Conservation (phyloP, 495 filamentous ascomycete genomes). For the Penicillium desertorum region DNA sequence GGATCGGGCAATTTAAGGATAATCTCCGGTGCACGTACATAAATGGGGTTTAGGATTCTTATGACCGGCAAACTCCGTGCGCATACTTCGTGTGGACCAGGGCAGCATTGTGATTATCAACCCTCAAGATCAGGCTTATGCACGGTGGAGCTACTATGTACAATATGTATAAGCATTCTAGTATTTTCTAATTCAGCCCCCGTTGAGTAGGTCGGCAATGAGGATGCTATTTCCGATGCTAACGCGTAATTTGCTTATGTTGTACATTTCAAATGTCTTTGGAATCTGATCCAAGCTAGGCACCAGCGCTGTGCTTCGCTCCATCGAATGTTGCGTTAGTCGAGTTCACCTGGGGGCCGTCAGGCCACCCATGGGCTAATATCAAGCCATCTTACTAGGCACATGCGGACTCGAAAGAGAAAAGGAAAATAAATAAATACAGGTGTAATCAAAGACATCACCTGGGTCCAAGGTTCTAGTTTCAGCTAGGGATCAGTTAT, state of each 20-base stretch:
- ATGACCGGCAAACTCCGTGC: background rate
- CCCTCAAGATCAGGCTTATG: background rate
- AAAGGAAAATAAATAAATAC: no score
- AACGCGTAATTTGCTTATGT: background rate
- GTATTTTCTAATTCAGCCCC: background rate
- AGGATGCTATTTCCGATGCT: background rate
- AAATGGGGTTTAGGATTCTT: background rate
- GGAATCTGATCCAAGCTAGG: background rate
- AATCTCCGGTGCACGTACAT: background rate
- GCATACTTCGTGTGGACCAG: background rate
- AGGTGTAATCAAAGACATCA: no score
- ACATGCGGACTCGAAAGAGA: no score
- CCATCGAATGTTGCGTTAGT: no score
- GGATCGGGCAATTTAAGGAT: background rate
- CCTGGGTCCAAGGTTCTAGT: no score
- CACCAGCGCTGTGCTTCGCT: background rate
- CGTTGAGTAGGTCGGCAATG: background rate
- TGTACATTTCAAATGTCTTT: background rate
- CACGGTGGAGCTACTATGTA: background rate
- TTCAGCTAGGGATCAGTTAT: no score
- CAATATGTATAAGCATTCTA: background rate
- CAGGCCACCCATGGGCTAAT: no score
- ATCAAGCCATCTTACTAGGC: no score
- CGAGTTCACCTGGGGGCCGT: no score
- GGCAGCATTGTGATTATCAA: background rate